phyloP scores from a whole-genome alignment of 2,329 filamentous ascomycete species.

The Xylaria sp. region DNA sequence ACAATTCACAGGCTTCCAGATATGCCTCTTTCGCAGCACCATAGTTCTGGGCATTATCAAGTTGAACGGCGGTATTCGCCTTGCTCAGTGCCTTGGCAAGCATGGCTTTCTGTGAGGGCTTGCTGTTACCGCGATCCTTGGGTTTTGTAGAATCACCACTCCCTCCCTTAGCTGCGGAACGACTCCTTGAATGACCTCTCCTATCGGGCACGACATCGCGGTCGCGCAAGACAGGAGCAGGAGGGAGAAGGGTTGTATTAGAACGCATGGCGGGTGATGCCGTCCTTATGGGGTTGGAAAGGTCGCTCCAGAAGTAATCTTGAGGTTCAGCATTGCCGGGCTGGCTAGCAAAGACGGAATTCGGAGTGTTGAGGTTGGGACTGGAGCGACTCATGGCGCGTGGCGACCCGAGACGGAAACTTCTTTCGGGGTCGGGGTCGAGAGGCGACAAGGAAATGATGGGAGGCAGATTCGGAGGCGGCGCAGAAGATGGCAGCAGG shows the following conservation, averaged over 20 bases:
- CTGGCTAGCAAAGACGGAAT: slow-evolving; percentile 40
- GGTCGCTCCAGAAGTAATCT: slow-evolving; percentile 45
- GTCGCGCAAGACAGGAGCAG: slow-evolving; percentile 44
- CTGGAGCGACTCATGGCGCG: slow-evolving; percentile 41
- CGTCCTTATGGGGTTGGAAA: slow-evolving; percentile 37
- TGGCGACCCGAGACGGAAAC: slow-evolving; percentile 33
- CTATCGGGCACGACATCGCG: slow-evolving; percentile 51
- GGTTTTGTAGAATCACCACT: slow-evolving; percentile 57
- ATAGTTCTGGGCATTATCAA: slow-evolving; percentile 96
- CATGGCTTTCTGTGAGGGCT: slow-evolving; percentile 89
- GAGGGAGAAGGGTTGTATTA: slow-evolving; percentile 42
- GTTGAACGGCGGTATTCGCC: slow-evolving; percentile 92
- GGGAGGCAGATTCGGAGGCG: slow-evolving; percentile 53
- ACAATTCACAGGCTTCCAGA: slow-evolving; percentile 84
- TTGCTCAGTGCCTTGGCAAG: slow-evolving; percentile 94
- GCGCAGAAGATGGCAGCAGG: slow-evolving; percentile 47
- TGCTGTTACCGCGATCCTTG: slow-evolving; percentile 50
- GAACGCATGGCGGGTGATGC: slow-evolving; percentile 40
- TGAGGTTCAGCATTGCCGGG: slow-evolving; percentile 38
- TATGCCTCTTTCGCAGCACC: slow-evolving; percentile 92
- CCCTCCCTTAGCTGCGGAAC: slow-evolving; percentile 57
- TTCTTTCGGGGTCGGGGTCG: slow-evolving; percentile 44
- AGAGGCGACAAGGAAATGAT: slow-evolving; percentile 56
- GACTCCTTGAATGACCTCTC: slow-evolving; percentile 58
- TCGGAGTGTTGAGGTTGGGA: slow-evolving; percentile 39